Base-by-base conservation (phyloP, 1,284 basidiomycete species). In the Exsudoporus floridanus region DNA sequence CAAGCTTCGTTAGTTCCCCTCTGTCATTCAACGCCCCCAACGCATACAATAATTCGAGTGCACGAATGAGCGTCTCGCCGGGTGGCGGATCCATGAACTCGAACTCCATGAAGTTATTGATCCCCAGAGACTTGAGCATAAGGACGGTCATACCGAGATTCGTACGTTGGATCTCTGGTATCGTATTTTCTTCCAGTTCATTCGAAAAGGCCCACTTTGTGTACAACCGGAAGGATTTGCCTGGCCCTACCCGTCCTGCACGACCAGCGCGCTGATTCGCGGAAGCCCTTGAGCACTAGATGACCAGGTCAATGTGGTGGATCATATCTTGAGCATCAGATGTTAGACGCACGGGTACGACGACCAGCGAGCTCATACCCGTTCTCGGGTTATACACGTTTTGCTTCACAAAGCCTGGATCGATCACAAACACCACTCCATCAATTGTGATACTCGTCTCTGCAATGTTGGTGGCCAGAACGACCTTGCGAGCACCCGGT, bases 31-130 rank as follows among this genome's bases (percentile, higher is more conserved):
- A 77, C 0, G 96, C 95, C 19, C 96, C 97, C 0, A 99, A 77
- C 0, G 95, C 96, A 71, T 99, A 99, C 1, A 99, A 74, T 57
- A 98, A 73, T 70, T 98, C 95, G 35, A 99, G 78, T 3, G 94
- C 92, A 35, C 94, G 84, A 80, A 98, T 96, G 50, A 99, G 84
- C n/a, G 96, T 99, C 71, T 99, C 97, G 14, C 93, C 93, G 4
- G 97, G 95, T 0, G 97, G 97, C 4, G 97, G 97, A 70, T 98
- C 97, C 84, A 99, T 92, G 69, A 99, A 99, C 73, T 99, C 96
- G 69, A 99, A 99, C 53, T 95, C 94, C 61, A 99, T 91, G 49
- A 99, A 82, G 69, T 99, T 92, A 70, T 95, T 96, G 64, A 99
- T 98, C 27, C 96, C 97, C 14, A 99, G 77, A 2, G 94, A 95